Evolutionary conservation across 2,329 filamentous ascomycete species (phyloP).

Genomic region (Botryotinia calthae): DNA sequence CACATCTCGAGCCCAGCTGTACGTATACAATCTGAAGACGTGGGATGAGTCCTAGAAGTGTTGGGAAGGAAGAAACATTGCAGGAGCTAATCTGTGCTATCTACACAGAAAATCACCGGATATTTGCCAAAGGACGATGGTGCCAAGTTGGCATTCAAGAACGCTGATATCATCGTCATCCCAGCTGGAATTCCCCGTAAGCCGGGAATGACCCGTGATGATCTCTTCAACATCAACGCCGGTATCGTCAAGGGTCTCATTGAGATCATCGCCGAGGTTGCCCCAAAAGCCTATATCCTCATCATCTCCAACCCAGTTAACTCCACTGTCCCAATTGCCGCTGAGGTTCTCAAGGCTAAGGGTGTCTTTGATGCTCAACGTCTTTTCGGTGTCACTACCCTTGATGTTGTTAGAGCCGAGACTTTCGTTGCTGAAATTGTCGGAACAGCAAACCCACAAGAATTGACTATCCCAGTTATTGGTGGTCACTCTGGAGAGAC

Average conservation of each 20-base stretch:
- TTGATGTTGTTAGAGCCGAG: conserved; percentile 95
- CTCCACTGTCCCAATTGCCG: conserved; percentile 96
- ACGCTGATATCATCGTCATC: conserved; percentile 91
- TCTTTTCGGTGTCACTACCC: conserved; percentile 98
- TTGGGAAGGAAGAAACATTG: neutral
- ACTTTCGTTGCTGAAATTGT: conserved; percentile 84
- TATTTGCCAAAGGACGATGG: conserved; percentile 76
- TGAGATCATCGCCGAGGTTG: conserved; percentile 85
- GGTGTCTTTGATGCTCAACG: conserved; percentile 99
- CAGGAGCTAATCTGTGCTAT: neutral
- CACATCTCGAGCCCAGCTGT: conserved; percentile 72
- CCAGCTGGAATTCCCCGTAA: conserved; percentile 91
- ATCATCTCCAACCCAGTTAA: conserved; percentile 99
- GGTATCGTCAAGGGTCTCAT: conserved; percentile 98
- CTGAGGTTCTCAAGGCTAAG: conserved; percentile 92
- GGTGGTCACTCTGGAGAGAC: conserved; percentile 98
- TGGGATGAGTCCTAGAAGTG: too few species aligned
- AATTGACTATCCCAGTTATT: conserved; percentile 81
- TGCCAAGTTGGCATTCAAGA: conserved; percentile 77
- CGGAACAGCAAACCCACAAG: conserved; percentile 22
- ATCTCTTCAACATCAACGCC: conserved; percentile 99
- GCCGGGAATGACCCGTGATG: conserved; percentile 99
- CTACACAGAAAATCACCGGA: conserved; percentile 80
- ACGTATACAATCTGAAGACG: conserved; percentile 4
- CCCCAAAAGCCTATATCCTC: conserved; percentile 90